A percentile compares a stretch with the other conserved stretches of the same genome.
phyloP scores from a whole-genome alignment of 306 rosid genomes.

The Quercus ilex region DNA sequence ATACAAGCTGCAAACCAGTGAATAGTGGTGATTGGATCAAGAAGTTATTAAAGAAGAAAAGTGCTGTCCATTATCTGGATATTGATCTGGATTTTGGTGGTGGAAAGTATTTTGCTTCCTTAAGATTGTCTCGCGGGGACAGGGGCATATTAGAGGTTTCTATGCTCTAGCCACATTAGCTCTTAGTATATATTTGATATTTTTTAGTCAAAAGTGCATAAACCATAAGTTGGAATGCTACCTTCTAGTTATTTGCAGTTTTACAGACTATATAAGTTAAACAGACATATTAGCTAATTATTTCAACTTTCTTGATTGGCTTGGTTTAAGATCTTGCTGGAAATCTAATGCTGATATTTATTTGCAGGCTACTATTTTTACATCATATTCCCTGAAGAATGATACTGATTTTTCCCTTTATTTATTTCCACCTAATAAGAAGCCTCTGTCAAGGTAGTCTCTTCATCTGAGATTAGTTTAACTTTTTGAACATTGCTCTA shows the following conservation, averaged over 20 bases:
- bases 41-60: slow-evolving; percentile 73
- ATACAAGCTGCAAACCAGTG: slow-evolving; percentile 62
- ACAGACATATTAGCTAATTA: not conserved
- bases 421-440: slow-evolving; percentile 64
- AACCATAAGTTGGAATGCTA: not conserved
- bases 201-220: not conserved
- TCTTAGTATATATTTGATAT: not conserved
- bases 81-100: slow-evolving; percentile 78
- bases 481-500: slow-evolving; percentile 10
- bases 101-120: slow-evolving; percentile 60
- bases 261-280: not conserved
- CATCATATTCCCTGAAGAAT: slow-evolving; percentile 76
- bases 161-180: slow-evolving; percentile 7
- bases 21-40: slow-evolving; percentile 77
- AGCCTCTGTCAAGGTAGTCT: slow-evolving; percentile 59
- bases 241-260: not conserved
- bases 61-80: slow-evolving; percentile 53
- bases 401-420: slow-evolving; percentile 61
- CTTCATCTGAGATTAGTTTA: slow-evolving; percentile 15
- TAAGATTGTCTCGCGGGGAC: slow-evolving; percentile 81
- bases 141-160: slow-evolving; percentile 82
- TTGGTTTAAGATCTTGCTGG: slow-evolving; percentile 11
- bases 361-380: slow-evolving; percentile 77
- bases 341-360: slow-evolving; percentile 24
- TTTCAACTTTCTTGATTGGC: slow-evolving; percentile 7